Evolutionary conservation across 495 filamentous ascomycete genomes (phyloP), one percentile per base, ranked within the genome.

Genomic region (Penicillium manginii): DNA sequence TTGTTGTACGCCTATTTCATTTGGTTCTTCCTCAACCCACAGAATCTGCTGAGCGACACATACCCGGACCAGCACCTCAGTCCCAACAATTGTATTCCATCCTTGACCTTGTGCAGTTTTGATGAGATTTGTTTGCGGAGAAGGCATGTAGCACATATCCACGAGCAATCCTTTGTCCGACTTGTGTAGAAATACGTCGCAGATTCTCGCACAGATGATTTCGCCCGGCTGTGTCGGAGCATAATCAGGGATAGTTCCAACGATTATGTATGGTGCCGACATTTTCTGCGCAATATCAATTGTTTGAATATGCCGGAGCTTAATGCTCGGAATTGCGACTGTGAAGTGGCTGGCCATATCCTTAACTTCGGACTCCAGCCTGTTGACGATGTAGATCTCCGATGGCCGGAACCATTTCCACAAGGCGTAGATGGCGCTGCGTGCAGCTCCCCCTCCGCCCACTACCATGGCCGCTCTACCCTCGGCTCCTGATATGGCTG

Each of bases 101-200:
- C 83, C 84, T 22, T 72, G 65, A 3, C 66, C 69, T 62, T 77
- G 69, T 17, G 77, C 75, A 17, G 82, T 59, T 18, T 57, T 72
- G 2, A 74, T 79, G 45, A 88, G 74, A 54, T 69, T 72, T 2
- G 86, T 88, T 54, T 77, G 76, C 0, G 84, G 83, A 32, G 71
- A 74, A 1, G 86, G 86, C 59, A 86, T 84, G 64, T 89, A 88
- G 70, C 85, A 87, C 86, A 89, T 89, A 69, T 89, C 86, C 48
- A 88, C 64, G 48, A 89, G 76, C 9, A 77, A 77, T 1, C 86
- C 86, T 67, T 84, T 86, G 0, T 47, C 66, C 18, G 50, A 14
- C 55, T 71, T 72, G 2, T 51, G 56, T 21, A 84, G 61, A 53
- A 87, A 71, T 4, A 65, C 68, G 64, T 86, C 77, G 10, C 76